phyloP scores from a whole-genome alignment of 192 early-diverging fungal species.

The Pilaira anomala region DNA sequence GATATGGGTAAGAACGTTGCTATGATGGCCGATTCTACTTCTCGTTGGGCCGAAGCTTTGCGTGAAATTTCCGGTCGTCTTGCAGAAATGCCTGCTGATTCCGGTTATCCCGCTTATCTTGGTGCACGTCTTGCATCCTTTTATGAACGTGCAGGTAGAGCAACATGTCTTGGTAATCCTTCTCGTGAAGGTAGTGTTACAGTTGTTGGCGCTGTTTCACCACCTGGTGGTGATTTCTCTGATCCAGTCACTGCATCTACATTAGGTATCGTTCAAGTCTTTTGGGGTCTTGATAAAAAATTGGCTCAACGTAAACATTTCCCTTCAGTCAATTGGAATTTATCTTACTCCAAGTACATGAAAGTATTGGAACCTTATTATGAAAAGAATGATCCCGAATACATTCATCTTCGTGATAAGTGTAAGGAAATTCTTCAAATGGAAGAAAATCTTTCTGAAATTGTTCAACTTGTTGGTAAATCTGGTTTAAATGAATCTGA shows the following conservation, averaged over 20 bases:
- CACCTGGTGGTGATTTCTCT: constrained; percentile 99
- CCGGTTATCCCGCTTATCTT: constrained; percentile 97
- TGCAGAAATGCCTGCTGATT: constrained; percentile 99
- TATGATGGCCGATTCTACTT: constrained; percentile 99
- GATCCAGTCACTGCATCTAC: constrained; percentile 98
- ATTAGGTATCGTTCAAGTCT: constrained; percentile 98
- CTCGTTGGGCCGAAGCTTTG: constrained; percentile 99
- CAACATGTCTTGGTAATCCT: constrained; percentile 94
- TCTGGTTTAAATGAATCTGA: constrained; percentile 76
- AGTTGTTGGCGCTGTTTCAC: constrained; percentile 99
- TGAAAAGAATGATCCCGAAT: constrained; percentile 93
- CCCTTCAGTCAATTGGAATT: constrained; percentile 99
- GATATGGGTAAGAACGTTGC: constrained; percentile 99
- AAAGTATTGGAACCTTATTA: constrained; percentile 96
- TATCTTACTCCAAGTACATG: constrained; percentile 97
- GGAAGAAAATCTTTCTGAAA: constrained; percentile 98
- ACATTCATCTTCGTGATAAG: constrained; percentile 85
- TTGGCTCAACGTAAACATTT: constrained; percentile 99
- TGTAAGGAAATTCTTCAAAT: constrained; percentile 98
- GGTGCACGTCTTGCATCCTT: constrained; percentile 98
- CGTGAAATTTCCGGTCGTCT: constrained; percentile 99
- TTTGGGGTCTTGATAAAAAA: constrained; percentile 99
- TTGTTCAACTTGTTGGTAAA: constrained; percentile 99
- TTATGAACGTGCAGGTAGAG: constrained; percentile 99
- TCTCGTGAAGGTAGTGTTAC: constrained; percentile 89